A percentile compares a stretch with the other conserved stretches of the same genome.
Conservation (phyloP, 2,329 filamentous ascomycete genomes). For the Verticillium klebahnii region DNA sequence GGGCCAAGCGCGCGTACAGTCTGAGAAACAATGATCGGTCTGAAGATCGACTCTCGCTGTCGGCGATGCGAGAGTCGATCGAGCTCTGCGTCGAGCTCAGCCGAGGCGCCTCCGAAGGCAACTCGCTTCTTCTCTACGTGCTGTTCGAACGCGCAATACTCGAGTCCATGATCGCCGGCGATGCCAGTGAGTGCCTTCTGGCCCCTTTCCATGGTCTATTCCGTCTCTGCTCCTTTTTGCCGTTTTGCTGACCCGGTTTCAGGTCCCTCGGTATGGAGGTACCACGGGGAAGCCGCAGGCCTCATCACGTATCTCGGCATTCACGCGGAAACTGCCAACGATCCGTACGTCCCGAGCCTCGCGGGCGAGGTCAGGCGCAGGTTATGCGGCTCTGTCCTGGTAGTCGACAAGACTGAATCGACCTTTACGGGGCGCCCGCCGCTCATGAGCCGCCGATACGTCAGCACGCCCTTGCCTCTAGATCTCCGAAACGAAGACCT, state of each 20-base stretch:
- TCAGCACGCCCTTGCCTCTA: conserved; percentile 46
- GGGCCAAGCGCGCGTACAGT: not conserved
- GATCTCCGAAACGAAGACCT: conserved; percentile 48
- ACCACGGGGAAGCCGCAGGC: conserved; percentile 29
- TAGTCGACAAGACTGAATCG: conserved; percentile 43
- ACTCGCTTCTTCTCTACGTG: conserved; percentile 32
- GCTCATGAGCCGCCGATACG: conserved; percentile 46
- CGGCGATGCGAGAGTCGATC: not conserved
- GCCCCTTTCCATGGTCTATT: no score
- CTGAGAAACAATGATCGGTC: not conserved
- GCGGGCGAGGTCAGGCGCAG: conserved; percentile 28
- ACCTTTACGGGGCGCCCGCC: conserved; percentile 53
- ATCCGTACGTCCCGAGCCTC: conserved; percentile 24
- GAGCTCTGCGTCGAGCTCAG: not conserved
- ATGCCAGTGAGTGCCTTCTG: conserved; percentile 27
- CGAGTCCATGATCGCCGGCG: conserved; percentile 32
- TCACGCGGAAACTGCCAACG: conserved; percentile 19
- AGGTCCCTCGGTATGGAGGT: conserved; percentile 32
- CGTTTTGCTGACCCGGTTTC: not conserved
- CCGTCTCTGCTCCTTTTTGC: no score
- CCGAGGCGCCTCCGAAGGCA: conserved; percentile 15
- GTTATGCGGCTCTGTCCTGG: conserved; percentile 31
- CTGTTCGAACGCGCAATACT: conserved; percentile 24
- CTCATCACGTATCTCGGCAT: conserved; percentile 30
- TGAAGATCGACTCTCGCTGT: not conserved